A percentile compares a stretch with the other conserved stretches of the same genome.
phyloP scores from a whole-genome alignment of 2,329 filamentous ascomycete genomes.

The Alternaria metachromatica region DNA sequence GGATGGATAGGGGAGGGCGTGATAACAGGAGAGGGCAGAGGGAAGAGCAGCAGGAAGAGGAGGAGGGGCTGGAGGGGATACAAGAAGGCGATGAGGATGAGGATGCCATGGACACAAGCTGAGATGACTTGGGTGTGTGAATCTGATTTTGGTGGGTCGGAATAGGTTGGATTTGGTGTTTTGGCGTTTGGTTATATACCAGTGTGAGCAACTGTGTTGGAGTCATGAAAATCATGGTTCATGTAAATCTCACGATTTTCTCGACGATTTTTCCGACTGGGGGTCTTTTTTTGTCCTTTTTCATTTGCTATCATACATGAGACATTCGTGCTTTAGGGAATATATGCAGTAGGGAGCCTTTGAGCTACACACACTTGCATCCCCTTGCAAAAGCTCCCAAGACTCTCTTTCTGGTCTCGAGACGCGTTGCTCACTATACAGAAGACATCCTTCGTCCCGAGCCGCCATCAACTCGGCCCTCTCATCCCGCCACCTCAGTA shows the following conservation, averaged over 20 bases:
- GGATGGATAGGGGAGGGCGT: constrained; percentile 8
- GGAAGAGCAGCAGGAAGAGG: constrained; percentile 1
- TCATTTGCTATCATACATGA: neutral
- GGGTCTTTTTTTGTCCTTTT: neutral
- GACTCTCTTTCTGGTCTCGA: too few relatives aligned
- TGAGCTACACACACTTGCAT: too few relatives aligned
- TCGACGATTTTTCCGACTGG: neutral
- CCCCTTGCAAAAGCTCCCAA: too few relatives aligned
- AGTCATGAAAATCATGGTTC: neutral
- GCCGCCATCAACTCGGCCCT: too few relatives aligned
- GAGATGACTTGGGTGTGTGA: neutral
- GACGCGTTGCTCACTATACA: too few relatives aligned
- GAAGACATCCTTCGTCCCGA: too few relatives aligned
- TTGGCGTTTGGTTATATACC: neutral
- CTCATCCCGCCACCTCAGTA: constrained; percentile 34
- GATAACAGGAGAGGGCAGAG: neutral
- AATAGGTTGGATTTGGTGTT: neutral
- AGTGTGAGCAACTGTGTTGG: neutral
- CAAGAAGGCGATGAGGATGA: constrained; percentile 2
- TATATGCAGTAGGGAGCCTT: too few relatives aligned
- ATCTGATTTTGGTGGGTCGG: too few relatives aligned
- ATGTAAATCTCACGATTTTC: accelerated
- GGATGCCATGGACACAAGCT: constrained; percentile 37
- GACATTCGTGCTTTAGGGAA: neutral
- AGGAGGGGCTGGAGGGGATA: constrained; percentile 4